Percentiles rank a stretch among this genome's conserved stretches.
Conservation (phyloP, 208 protist genomes). For the Spongospora subterranea region DNA sequence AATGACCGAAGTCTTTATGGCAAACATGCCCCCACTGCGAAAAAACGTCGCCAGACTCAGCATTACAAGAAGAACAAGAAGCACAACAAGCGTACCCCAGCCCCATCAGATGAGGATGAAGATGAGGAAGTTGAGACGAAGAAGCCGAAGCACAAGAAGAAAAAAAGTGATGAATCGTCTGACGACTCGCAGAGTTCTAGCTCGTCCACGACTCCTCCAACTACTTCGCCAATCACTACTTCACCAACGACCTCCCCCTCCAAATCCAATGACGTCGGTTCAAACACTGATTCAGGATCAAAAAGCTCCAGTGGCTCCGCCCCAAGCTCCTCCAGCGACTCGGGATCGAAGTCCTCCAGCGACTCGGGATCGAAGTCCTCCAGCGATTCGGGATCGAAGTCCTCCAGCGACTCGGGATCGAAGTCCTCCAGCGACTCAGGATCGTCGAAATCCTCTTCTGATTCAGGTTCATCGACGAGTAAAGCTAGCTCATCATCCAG, state of each 20-base stretch:
- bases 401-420: background rate
- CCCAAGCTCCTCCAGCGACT: background rate
- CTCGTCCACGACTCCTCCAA: background rate
- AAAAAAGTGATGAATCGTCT: background rate
- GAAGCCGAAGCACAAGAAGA: background rate
- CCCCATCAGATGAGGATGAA: conserved; percentile 4
- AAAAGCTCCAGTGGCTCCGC: background rate
- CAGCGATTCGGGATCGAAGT: background rate
- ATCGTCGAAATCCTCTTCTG: background rate
- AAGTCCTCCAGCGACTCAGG: no score
- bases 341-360: background rate
- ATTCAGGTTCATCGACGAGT: background rate
- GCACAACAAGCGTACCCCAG: background rate
- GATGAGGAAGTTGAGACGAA: background rate
- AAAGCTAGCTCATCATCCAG: background rate
- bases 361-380: background rate
- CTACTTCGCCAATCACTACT: background rate
- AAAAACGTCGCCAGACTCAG: background rate
- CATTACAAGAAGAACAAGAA: conserved; percentile 29
- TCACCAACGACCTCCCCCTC: background rate
- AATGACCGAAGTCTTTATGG: conserved; percentile 20
- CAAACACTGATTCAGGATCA: no score
- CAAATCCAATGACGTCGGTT: background rate
- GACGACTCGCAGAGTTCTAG: background rate
- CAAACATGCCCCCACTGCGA: background rate